Evolutionary conservation across 1,284 basidiomycete species (phyloP), one percentile per base, ranked within the genome.

Genomic region (Tylopilus sp.): DNA sequence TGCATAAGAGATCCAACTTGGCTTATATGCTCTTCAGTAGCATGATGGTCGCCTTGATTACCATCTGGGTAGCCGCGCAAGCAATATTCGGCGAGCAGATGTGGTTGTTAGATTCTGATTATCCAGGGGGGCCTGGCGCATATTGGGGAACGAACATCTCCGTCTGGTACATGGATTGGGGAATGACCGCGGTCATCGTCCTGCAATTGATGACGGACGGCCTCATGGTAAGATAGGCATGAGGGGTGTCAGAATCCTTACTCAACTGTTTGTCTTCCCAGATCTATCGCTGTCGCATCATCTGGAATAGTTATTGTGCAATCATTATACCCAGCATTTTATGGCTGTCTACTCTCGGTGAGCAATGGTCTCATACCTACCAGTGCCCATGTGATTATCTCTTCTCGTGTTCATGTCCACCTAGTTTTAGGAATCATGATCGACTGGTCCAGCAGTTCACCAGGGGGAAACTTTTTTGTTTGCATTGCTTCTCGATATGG

Each of bases 181-280:
- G 45, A 3, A 44, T 40, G 28, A 51, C 49, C 1, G 24, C 46
- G 4, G 3, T 52, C 18, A 18, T 54, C 38, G 0, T 51, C 3
- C 36, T 65, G 28, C 62, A 66, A 5, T 61, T 63, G 40, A 60
- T 63, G 59, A 65, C 63, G 7, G 60, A 64, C 2, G 63, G 39
- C 2, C 48, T 63, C 6, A 59, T 67, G 63, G 62, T 66, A 36
- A 36, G 46, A 36, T n/a, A 17, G 14, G 10, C 10, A 18, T 4
- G 10, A 33, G 11, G 7, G 26, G 21, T 17, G 0, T 24, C 9
- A 20, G 12, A 7, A 43, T 21, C n/a, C 7, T 3, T 45, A 20
- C 26, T 54, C 20, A 52, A n/a, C 33, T 17, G 15, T 6, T 28
- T 47, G n/a, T 5, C 35, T 42, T n/a, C 34, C 14, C 28, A 68